These are phyloP conservation scores for Nemania sp. DNA, from an alignment of 2,329 filamentous ascomycete genomes.

Conservation along the genomic window DNA sequence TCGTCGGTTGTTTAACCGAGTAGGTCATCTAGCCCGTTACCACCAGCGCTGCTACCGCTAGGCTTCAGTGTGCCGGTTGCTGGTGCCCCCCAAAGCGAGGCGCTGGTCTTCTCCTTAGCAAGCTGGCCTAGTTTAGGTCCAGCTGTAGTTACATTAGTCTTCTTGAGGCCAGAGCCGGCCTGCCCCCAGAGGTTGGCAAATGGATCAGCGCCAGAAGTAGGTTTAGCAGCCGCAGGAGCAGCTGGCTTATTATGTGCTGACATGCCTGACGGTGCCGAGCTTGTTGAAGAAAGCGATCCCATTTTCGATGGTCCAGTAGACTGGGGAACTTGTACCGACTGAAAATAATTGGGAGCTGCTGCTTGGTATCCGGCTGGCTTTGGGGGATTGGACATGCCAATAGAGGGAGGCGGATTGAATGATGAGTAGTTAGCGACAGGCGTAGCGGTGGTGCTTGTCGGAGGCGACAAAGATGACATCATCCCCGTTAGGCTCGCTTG, in stretches of 20 bases:
- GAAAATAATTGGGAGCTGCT: slow-evolving; percentile 92
- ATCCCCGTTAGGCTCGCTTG: slow-evolving; percentile 84
- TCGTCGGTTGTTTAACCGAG: slow-evolving; percentile 43
- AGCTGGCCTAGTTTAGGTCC: slow-evolving; percentile 90
- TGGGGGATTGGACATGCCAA: slow-evolving; percentile 56
- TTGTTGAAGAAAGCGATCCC: slow-evolving; percentile 41
- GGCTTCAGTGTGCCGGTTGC: slow-evolving; percentile 53
- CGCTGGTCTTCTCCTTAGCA: slow-evolving; percentile 97
- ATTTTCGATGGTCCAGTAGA: slow-evolving; percentile 49
- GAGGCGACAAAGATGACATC: slow-evolving; percentile 84
- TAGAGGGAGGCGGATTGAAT: slow-evolving; percentile 63
- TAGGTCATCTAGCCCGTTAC: slow-evolving; percentile 50
- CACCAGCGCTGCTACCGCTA: slow-evolving; percentile 40
- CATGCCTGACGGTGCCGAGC: slow-evolving; percentile 51
- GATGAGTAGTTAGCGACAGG: slow-evolving; percentile 73
- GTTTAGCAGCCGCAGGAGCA: slow-evolving; percentile 62
- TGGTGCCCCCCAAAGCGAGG: slow-evolving; percentile 90
- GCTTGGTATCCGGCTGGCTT: slow-evolving; percentile 78
- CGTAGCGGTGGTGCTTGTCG: slow-evolving; percentile 67
- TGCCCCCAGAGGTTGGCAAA: slow-evolving; percentile 90
- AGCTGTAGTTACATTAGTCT: slow-evolving; percentile 70
- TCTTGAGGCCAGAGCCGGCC: slow-evolving; percentile 80
- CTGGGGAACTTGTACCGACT: slow-evolving; percentile 71
- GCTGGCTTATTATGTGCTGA: slow-evolving; percentile 63
- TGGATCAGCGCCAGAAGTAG: slow-evolving; percentile 77